Conservation (phyloP, 2,329 filamentous ascomycete species). For the Cladosporium sp. region DNA sequence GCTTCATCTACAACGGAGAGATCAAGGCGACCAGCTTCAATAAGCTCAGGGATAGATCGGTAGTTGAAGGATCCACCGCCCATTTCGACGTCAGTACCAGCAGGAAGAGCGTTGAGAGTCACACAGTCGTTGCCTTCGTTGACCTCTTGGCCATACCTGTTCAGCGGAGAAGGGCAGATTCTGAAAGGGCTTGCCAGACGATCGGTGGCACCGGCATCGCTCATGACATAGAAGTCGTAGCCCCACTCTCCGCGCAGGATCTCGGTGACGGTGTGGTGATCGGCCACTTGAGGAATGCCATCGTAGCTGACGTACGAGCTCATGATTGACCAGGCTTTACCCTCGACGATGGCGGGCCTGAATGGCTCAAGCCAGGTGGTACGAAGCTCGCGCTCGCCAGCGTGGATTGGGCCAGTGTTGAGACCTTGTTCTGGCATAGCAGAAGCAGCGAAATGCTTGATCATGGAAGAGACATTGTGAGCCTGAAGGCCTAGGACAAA, state of each 20-base stretch:
- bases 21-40: slow-evolving; percentile 61
- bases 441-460: slow-evolving; percentile 75
- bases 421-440: slow-evolving; percentile 70
- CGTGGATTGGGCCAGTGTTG: slow-evolving; percentile 63
- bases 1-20: slow-evolving; percentile 63
- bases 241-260: slow-evolving; percentile 72
- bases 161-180: slow-evolving; percentile 54
- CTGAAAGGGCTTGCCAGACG: slow-evolving; percentile 64
- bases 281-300: slow-evolving; percentile 65
- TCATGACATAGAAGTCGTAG: slow-evolving; percentile 58
- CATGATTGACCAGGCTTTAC: slow-evolving; percentile 68
- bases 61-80: slow-evolving; percentile 73
- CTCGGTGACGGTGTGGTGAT: slow-evolving; percentile 66
- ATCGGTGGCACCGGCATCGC: slow-evolving; percentile 71
- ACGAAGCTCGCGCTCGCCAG: slow-evolving; percentile 56
- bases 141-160: slow-evolving; percentile 48
- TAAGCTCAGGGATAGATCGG: slow-evolving; percentile 63
- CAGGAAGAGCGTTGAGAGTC: slow-evolving; percentile 62
- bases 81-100: slow-evolving; percentile 75
- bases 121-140: slow-evolving; percentile 61
- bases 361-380: slow-evolving; percentile 60
- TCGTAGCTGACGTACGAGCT: slow-evolving; percentile 72
- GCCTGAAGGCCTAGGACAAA: slow-evolving; percentile 63
- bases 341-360: slow-evolving; percentile 70
- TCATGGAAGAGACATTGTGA: slow-evolving; percentile 66